Conservation (phyloP, 164 flowering plant species). For the Stephania japonica region DNA sequence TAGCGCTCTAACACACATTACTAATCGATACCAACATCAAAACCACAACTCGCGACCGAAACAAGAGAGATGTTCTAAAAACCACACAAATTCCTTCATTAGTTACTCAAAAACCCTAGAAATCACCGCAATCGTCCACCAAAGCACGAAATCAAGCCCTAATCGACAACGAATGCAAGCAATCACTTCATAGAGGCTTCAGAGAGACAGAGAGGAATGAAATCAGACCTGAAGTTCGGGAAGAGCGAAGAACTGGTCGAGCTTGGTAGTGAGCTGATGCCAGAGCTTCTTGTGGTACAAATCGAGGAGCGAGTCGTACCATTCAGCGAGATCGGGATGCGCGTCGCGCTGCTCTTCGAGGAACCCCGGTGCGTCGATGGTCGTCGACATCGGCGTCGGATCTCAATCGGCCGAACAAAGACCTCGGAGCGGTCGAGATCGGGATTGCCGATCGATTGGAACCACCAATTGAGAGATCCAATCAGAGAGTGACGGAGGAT, state of each 20-base stretch:
- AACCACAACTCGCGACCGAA: no score
- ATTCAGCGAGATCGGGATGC: slow-evolving; percentile 86
- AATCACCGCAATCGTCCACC: background rate
- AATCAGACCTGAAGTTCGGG: slow-evolving; percentile 58
- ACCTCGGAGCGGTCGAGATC: no score
- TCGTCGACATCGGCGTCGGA: background rate
- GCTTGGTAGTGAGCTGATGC: slow-evolving; percentile 94
- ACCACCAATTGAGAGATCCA: no score
- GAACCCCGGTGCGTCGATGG: slow-evolving; percentile 84
- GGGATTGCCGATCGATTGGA: no score
- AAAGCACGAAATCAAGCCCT: background rate
- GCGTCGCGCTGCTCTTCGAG: slow-evolving; percentile 57
- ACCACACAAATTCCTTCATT: no score
- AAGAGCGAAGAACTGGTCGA: slow-evolving; percentile 87
- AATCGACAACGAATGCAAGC: background rate
- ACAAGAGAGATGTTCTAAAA: no score
- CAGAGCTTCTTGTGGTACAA: slow-evolving; percentile 93
- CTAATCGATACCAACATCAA: no score
- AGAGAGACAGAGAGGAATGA: background rate
- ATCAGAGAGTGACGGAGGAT: background rate
- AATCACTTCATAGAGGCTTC: no score
- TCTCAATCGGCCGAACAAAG: background rate
- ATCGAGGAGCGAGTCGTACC: slow-evolving; percentile 82
- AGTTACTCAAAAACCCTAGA: background rate
- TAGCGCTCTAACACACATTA: no score